Conservation (phyloP, 2,329 filamentous ascomycete species). For the Chaetomium globosum region DNA sequence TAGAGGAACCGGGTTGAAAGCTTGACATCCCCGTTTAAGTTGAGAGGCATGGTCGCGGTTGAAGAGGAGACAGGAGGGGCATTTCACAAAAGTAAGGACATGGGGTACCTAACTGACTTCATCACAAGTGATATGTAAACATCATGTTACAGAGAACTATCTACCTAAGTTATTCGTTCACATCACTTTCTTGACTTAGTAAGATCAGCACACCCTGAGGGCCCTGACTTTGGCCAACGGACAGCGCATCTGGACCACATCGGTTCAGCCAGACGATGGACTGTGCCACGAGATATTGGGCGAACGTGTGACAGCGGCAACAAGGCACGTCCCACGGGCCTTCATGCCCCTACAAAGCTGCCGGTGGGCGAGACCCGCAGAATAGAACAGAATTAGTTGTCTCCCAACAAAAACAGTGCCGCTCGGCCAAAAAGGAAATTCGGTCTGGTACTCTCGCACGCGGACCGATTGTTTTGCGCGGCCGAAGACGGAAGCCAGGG, state of each 20-base stretch:
- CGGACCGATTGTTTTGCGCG: neutral
- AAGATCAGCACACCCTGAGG: neutral
- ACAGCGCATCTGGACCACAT: conserved; percentile 15
- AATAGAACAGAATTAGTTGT: neutral
- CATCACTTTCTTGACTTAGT: neutral
- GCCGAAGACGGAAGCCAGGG: neutral
- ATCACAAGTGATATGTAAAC: neutral
- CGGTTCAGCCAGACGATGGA: neutral
- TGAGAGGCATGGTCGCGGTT: neutral
- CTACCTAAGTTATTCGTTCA: neutral
- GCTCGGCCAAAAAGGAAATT: neutral
- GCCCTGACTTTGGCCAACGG: neutral
- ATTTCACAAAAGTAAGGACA: neutral
- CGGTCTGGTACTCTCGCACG: neutral
- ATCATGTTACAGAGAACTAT: neutral
- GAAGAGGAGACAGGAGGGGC: neutral
- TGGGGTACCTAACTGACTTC: neutral
- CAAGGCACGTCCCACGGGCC: neutral
- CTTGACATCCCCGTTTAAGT: neutral
- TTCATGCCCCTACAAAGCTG: neutral
- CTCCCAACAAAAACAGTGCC: neutral
- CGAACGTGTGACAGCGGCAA: conserved; percentile 5
- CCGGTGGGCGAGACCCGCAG: neutral
- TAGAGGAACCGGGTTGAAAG: neutral
- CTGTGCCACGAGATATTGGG: neutral